Base-by-base conservation (phyloP, 495 filamentous ascomycete species). In the Aspergillus steynii region DNA sequence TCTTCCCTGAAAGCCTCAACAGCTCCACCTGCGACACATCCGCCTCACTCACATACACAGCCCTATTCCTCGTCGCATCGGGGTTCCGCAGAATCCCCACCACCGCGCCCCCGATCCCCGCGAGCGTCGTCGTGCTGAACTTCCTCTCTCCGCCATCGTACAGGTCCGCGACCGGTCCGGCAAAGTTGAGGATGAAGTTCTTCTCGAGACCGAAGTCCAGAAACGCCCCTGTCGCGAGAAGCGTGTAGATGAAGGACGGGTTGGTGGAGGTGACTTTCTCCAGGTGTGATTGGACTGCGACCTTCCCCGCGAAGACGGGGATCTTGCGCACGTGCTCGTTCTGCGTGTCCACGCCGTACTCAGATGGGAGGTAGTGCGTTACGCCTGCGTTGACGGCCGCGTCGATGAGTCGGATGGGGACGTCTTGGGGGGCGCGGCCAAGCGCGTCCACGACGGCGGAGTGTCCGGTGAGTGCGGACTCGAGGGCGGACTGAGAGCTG, bases 81-180 rank as follows among this genome's bases (percentile, higher is more conserved):
- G 37, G 37, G 4, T 42, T 42, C 37, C 9, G 37, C 37, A 42
- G 4, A 42, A 58, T 42, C 1, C 54, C 50, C 14, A 57, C 63
- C 28, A 65, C 58, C 0, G 58, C 63, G 29, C 54, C 45, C 14
- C 58, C 63, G 15, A 61, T 48, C 1, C 37, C 47, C 25, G 20
- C n/a, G n/a, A 55, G 5, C 10, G 58, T 65, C 0, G 63, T 61
- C 32, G 58, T 65, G 14, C 55, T 65, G n/a, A 61, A 55, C 29
- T 45, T 28, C 42, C 54, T 25, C 4, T 58, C 63, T 7, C 63
- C 63, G 4, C 54, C 55, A 61, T 58, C 63, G 54, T 65, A 57
- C 42, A 65, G n/a, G 29, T 29, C 54, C 42, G 55, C 55, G 4
- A 27, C 28, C 3, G 25, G 50, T 14, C 29, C 52, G 7, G n/a